These are phyloP conservation scores for Pharus latifolius DNA, from an alignment of 176 grass and related monocot species.

Conservation along the genomic window DNA sequence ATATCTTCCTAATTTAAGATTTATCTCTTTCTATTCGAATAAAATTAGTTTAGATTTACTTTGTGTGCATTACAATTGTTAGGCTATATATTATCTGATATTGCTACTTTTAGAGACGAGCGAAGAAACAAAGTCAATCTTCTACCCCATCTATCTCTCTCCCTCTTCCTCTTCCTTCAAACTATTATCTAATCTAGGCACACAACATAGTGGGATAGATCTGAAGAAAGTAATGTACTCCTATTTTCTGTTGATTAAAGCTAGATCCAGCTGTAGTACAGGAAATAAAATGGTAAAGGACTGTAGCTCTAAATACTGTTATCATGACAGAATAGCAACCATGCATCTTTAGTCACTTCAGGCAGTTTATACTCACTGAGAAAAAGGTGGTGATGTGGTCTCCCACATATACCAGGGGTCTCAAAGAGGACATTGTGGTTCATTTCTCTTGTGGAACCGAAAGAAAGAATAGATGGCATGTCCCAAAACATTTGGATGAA, in stretches of 20 bases:
- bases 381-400: background rate
- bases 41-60: no score
- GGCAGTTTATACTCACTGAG: background rate
- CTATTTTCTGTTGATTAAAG: background rate
- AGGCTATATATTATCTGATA: no score
- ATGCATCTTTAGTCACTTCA: background rate
- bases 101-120: no score
- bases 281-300: background rate
- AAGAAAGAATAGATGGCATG: background rate
- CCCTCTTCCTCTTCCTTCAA: no score
- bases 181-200: no score
- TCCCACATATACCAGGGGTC: background rate
- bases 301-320: background rate
- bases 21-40: no score
- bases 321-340: background rate
- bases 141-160: no score
- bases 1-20: no score
- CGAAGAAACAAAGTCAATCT: no score
- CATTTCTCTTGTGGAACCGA: background rate
- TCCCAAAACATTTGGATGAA: background rate
- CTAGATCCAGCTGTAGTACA: background rate
- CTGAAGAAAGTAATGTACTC: background rate
- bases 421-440: background rate
- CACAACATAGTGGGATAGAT: conserved; percentile 1
- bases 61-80: no score